Conservation (phyloP, 257 asterid species). For the Rauvolfia tetraphylla region DNA sequence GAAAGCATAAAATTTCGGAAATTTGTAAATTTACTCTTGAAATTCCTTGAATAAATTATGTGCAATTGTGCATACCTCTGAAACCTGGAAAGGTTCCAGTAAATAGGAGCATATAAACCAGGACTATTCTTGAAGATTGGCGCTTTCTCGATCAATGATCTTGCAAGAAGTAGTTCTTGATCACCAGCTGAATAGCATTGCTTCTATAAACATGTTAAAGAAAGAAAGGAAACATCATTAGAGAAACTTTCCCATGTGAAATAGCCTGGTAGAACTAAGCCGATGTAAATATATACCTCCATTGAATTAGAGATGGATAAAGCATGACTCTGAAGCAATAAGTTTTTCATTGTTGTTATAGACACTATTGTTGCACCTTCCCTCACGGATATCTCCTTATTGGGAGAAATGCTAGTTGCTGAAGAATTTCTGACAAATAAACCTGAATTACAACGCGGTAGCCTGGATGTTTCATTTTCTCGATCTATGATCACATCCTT, state of each 20-base stretch:
- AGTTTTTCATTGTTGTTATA: slow-evolving; percentile 47
- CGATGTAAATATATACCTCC: slow-evolving; percentile 34
- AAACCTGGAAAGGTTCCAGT: slow-evolving; percentile 51
- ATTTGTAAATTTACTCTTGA: neutral
- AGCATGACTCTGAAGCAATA: slow-evolving; percentile 41
- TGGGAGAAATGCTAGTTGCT: slow-evolving; percentile 9
- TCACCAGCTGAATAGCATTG: slow-evolving; percentile 58
- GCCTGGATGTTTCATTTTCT: slow-evolving; percentile 12
- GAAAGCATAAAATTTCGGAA: no score
- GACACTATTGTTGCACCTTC: slow-evolving; percentile 42
- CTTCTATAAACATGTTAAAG: slow-evolving; percentile 28
- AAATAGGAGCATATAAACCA: slow-evolving; percentile 52
- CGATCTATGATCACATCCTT: slow-evolving; percentile 4
- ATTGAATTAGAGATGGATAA: slow-evolving; percentile 27
- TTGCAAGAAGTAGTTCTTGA: slow-evolving; percentile 41
- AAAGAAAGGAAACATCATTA: neutral
- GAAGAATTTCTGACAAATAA: slow-evolving; percentile 19
- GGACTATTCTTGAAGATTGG: slow-evolving; percentile 20
- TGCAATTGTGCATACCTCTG: slow-evolving; percentile 32
- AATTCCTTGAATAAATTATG: neutral
- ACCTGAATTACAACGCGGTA: slow-evolving; percentile 14
- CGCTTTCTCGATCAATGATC: slow-evolving; percentile 40
- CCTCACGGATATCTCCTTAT: slow-evolving; percentile 30
- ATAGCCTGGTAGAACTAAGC: neutral
- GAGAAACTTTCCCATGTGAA: neutral